These are phyloP conservation scores for Ogataea nakhonphanomensis DNA, from an alignment of 805 yeast genomes.

Conservation along the genomic window DNA sequence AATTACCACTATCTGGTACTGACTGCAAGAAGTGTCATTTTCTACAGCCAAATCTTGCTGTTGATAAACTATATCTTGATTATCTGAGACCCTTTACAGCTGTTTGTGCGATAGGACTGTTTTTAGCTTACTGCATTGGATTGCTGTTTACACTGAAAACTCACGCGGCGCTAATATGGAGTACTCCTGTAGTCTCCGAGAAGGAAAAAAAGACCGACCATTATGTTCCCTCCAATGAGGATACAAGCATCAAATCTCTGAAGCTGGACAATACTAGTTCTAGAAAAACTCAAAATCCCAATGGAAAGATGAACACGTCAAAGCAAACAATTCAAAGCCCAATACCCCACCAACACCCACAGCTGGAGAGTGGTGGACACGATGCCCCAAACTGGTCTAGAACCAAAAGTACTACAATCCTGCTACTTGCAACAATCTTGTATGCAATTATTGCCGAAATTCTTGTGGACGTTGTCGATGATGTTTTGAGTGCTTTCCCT, in stretches of 20 bases:
- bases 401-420: slow-evolving; percentile 73
- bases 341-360: neutral
- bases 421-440: slow-evolving; percentile 77
- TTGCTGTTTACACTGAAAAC: slow-evolving; percentile 90
- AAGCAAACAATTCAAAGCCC: slow-evolving; percentile 3
- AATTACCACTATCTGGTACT: slow-evolving; percentile 17
- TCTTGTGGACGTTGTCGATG: slow-evolving; percentile 87
- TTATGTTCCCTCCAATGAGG: slow-evolving; percentile 12
- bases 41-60: slow-evolving; percentile 68
- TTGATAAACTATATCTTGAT: slow-evolving; percentile 60
- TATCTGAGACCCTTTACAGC: slow-evolving; percentile 81
- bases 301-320: neutral
- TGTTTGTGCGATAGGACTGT: slow-evolving; percentile 74
- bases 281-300: slow-evolving; percentile 8
- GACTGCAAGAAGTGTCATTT: slow-evolving; percentile 73
- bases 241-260: slow-evolving; percentile 27
- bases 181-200: slow-evolving; percentile 50
- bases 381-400: slow-evolving; percentile 98
- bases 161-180: slow-evolving; percentile 97
- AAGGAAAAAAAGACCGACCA: slow-evolving; percentile 31
- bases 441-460: slow-evolving; percentile 95
- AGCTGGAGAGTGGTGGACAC: slow-evolving; percentile 59
- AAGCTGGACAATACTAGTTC: slow-evolving; percentile 15
- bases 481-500: slow-evolving; percentile 73
- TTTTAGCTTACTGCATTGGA: slow-evolving; percentile 83